phyloP scores from a whole-genome alignment of 768 basidiomycete genomes.

The Tylopilus cervinicoccineus region DNA sequence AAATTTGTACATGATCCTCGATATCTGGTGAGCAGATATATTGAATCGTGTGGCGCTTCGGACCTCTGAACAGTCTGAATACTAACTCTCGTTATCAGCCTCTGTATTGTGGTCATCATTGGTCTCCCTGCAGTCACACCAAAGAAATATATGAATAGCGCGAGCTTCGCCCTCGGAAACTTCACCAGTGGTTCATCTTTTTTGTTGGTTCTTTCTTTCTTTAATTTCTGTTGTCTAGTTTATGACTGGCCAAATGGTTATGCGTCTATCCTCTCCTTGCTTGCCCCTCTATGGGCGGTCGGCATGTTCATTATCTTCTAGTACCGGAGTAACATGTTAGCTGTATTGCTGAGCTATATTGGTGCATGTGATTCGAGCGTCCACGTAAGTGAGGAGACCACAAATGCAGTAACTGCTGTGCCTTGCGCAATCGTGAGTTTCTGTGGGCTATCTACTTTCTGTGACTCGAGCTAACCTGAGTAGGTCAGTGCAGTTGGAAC shows the following conservation, averaged over 20 bases:
- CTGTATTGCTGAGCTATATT: slow-evolving; percentile 2
- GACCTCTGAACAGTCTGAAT: background rate
- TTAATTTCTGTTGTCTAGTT: slow-evolving; percentile 24
- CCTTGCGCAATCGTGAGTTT: slow-evolving; percentile 57
- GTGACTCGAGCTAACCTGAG: slow-evolving; percentile 2
- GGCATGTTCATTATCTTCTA: slow-evolving; percentile 23
- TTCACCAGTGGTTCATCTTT: slow-evolving; percentile 52
- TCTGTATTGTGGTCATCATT: slow-evolving; percentile 42
- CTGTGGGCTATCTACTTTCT: background rate
- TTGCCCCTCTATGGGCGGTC: slow-evolving; percentile 48
- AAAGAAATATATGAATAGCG: slow-evolving; percentile 52
- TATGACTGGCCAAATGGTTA: slow-evolving; percentile 46
- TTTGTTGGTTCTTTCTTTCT: background rate
- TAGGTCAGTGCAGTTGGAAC: slow-evolving; percentile 38
- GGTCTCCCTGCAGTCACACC: slow-evolving; percentile 67
- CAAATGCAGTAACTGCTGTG: slow-evolving; percentile 52
- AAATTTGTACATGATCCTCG: slow-evolving; percentile 65
- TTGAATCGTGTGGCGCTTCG: background rate
- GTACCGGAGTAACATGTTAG: background rate
- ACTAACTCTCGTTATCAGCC: slow-evolving; percentile 8
- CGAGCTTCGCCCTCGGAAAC: slow-evolving; percentile 57
- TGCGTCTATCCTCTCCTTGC: slow-evolving; percentile 48
- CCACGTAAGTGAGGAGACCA: slow-evolving; percentile 53
- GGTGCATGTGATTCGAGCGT: slow-evolving; percentile 47
- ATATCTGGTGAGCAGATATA: slow-evolving; percentile 50